Evolutionary conservation across 352 stramenopile genomes (phyloP).

Genomic region (Globisporangium uncinulatum): DNA sequence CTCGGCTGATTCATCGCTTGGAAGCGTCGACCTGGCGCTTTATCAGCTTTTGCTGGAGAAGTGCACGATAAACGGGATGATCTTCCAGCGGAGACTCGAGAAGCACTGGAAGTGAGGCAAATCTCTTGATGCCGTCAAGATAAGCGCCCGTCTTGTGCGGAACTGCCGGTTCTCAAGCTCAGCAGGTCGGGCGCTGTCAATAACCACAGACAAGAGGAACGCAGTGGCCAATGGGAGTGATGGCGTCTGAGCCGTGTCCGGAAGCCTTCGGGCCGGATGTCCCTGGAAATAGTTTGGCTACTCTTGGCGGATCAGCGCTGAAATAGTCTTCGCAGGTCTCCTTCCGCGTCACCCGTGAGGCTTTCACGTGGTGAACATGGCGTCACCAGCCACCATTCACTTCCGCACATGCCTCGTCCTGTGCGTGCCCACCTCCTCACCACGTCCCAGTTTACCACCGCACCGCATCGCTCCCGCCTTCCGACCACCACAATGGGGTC

Average conservation of each 20-base stretch:
- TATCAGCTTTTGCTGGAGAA: constrained; percentile 9
- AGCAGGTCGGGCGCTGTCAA: no score
- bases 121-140: neutral
- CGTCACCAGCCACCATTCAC: neutral
- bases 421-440: neutral
- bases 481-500: neutral
- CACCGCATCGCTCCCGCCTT: neutral
- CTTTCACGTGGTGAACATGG: no score
- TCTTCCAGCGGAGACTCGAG: constrained; percentile 6
- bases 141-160: no score
- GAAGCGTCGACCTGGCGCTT: constrained; percentile 7
- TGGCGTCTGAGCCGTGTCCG: no score
- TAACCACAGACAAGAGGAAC: no score
- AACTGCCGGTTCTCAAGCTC: no score
- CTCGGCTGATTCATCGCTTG: neutral
- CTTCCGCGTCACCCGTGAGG: no score
- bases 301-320: no score
- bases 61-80: constrained; percentile 5
- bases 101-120: constrained; percentile 3
- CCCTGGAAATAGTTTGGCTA: no score
- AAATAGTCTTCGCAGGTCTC: no score
- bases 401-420: neutral
- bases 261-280: no score
- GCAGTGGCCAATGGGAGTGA: no score
- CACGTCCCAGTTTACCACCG: neutral